Evolutionary conservation across 768 basidiomycete species (phyloP).

Genomic region (Russula sp.): DNA sequence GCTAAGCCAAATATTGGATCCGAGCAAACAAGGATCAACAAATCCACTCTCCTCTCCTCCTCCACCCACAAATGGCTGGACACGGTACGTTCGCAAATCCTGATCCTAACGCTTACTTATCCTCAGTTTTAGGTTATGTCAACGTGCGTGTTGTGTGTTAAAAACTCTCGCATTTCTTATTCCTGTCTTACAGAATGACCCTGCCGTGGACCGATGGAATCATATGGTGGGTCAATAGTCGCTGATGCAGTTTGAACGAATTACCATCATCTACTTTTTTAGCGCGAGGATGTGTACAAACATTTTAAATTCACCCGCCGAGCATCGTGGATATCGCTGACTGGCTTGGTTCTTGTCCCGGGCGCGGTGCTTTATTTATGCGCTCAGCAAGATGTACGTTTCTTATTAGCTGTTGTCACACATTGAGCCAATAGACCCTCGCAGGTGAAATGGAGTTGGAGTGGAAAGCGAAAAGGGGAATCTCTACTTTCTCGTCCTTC

Average conservation of each 20-base stretch:
- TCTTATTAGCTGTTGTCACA: not conserved
- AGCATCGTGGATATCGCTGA: slow-evolving; percentile 51
- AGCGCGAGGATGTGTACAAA: slow-evolving; percentile 84
- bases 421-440: not conserved
- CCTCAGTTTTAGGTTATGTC: slow-evolving; percentile 39
- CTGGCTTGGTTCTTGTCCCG: slow-evolving; percentile 62
- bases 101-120: not conserved
- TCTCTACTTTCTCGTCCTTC: slow-evolving; percentile 27
- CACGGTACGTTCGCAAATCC: slow-evolving; percentile 41
- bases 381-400: slow-evolving; percentile 34
- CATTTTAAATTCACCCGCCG: slow-evolving; percentile 73
- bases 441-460: slow-evolving; percentile 50
- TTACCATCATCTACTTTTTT: not conserved
- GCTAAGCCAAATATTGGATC: not conserved
- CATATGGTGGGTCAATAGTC: slow-evolving; percentile 39
- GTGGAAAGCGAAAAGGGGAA: slow-evolving; percentile 42
- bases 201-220: slow-evolving; percentile 52
- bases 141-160: slow-evolving; percentile 36
- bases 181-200: slow-evolving; percentile 33
- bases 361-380: slow-evolving; percentile 43
- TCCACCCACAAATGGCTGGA: slow-evolving; percentile 46
- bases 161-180: slow-evolving; percentile 11
- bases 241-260: not conserved
- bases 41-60: slow-evolving; percentile 13
- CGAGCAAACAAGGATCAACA: slow-evolving; percentile 24